Evolutionary conservation across 345 rosid species (phyloP), one percentile per base, ranked within the genome.

Genomic region (Murraya paniculata): DNA sequence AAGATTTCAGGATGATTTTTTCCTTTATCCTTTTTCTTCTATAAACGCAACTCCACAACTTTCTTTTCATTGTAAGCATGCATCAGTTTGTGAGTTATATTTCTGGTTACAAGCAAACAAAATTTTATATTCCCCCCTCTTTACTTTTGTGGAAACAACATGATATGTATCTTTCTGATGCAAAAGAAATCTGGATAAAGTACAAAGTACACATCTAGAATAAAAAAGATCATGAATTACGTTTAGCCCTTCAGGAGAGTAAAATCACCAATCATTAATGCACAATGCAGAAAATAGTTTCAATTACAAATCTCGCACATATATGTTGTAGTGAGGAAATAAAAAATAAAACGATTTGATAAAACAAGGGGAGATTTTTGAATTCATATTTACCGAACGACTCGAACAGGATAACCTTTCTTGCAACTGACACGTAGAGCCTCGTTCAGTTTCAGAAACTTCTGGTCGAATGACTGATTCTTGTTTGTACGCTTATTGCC

Each of bases 381-480:
- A 35, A 24, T 27, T 48, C 14, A n/a, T 48, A 79, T 78, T 79
- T 77, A 81, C 93, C 93, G 85, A 21, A 87, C 88, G 14, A 91
- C 96, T 48, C 92, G 86, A 38, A 91, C 92, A 14, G 96, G 92
- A 76, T 90, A 87, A 31, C 96, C 93, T 67, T 82, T 86, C 62
- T 39, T 82, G 82, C 93, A 91, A 68, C 96, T 91, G 48, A 91
- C 62, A 74, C 88, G 83, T 9, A 91, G 67, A 58, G 93, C 88
- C 83, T 88, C 89, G 9, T 91, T 91, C 61, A 18, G 2, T 67
- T 85, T 84, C 4, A 84, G 87, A 64, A 90, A 90, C 19, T 73
- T 81, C 76, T 91, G 93, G 74, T 90, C 92, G 71, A 84, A 88
- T 11, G 93, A 86, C 53, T 91, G 92, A 7, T 82, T 80, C 78